Percentiles rank a stretch among this genome's conserved stretches.
Conservation (phyloP, 2,329 filamentous ascomycete species). For the Ophiostoma pallidulum region DNA sequence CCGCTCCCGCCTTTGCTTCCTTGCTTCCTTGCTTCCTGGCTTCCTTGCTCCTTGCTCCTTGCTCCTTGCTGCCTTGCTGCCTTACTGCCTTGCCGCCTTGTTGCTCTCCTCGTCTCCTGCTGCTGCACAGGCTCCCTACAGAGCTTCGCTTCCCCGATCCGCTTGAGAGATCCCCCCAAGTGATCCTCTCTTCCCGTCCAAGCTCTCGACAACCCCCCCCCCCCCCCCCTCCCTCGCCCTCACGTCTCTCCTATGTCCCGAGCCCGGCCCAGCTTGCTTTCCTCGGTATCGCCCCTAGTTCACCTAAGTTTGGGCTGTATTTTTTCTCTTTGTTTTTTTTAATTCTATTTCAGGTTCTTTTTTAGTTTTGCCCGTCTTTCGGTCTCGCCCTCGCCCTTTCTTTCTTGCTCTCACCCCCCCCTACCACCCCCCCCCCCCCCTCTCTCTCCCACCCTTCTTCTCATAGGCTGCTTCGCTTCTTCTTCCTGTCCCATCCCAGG, state of each 20-base stretch:
- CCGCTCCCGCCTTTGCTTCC: neutral
- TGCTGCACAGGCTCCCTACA: too few relatives aligned
- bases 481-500: neutral
- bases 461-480: neutral
- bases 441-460: neutral
- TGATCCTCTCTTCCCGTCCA: neutral
- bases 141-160: too few relatives aligned
- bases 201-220: neutral
- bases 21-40: neutral
- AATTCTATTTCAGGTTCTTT: neutral
- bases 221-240: neutral
- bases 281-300: too few relatives aligned
- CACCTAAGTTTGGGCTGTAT: too few relatives aligned
- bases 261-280: too few relatives aligned
- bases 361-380: neutral
- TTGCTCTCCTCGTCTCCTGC: too few relatives aligned
- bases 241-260: neutral
- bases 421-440: neutral
- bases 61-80: too few relatives aligned
- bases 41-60: too few relatives aligned
- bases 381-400: neutral
- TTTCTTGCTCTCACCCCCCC: neutral
- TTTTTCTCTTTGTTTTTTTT: neutral
- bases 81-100: too few relatives aligned
- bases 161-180: too few relatives aligned